phyloP scores from a whole-genome alignment of 139 green algal species.

The Chlamydomonas sp. region DNA sequence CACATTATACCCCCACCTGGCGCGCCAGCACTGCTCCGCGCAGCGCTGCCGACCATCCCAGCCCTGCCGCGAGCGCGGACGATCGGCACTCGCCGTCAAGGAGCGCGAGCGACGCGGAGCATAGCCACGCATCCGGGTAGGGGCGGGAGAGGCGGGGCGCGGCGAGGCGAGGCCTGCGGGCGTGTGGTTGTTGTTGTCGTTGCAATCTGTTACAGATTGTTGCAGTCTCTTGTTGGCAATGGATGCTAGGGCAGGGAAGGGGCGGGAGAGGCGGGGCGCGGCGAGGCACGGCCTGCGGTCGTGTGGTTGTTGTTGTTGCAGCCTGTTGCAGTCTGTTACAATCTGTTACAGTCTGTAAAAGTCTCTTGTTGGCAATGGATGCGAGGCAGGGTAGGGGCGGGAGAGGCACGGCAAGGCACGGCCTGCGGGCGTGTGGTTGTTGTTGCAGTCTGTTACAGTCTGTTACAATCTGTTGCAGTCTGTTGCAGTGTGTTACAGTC shows the following conservation, averaged over 20 bases:
- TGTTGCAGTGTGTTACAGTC: too few relatives aligned
- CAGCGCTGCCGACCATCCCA: not conserved
- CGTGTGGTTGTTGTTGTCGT: not conserved
- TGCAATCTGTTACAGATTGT: too few relatives aligned
- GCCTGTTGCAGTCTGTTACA: too few relatives aligned
- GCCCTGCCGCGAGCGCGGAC: not conserved
- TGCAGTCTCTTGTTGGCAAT: too few relatives aligned
- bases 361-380: too few relatives aligned
- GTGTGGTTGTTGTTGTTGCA: not conserved
- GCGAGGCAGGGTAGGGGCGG: conserved; percentile 33
- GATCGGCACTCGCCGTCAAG: conserved; percentile 47
- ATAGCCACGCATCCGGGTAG: conserved; percentile 51
- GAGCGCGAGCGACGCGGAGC: conserved; percentile 34
- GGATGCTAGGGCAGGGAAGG: too few relatives aligned
- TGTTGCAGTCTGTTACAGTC: not conserved
- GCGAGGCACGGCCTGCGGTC: conserved; percentile 21
- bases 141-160: conserved; percentile 41
- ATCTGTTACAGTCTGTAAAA: too few relatives aligned
- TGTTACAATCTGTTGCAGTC: too few relatives aligned
- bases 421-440: not conserved
- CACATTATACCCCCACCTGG: too few relatives aligned
- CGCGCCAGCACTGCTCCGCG: too few relatives aligned
- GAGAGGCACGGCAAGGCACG: conserved; percentile 36
- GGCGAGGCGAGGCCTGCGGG: conserved; percentile 20
- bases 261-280: conserved; percentile 38